Base-by-base conservation (phyloP, 2,329 filamentous ascomycete species). In the Drechslerella coelobrocha region DNA sequence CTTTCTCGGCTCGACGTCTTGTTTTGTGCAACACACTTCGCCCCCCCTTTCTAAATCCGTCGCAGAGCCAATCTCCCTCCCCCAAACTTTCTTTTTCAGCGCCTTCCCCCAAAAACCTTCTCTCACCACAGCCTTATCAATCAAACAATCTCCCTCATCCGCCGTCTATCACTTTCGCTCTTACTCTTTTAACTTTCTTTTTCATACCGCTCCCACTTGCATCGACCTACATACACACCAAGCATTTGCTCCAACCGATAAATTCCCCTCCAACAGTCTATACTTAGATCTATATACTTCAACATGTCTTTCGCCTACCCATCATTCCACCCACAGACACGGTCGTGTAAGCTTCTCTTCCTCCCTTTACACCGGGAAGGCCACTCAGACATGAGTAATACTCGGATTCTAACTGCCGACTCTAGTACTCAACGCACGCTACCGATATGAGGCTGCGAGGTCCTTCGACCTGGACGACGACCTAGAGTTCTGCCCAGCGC, bases 401-500 rank as follows among this genome's bases (percentile, higher is more conserved):
- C 37, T 57, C 29, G 61, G 45, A 21, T 24, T 29, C 73, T 87
- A 87, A 76, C 92, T 96, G 79, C 84, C 88, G n/a, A 86, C 87
- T 19, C 85, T 88, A 54, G 83, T 95, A 69, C 84, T 85, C 72
- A 86, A 88, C 73, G 97, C 96, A 82, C 89, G 93, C 75, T 86
- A 86, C 75, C 88, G 92, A 78, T 96, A 96, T 76, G 92, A 97
- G 81, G 90, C 91, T 73, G 91, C 90, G 68, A 87, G 92, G 68
- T 96, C 92, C 8, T 97, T 97, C 77, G 93, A 97, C 76, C 84
- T 97, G 73, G 93, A 97, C 77, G 93, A 97, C 78, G 93, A 97
- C 79, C 85, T 96, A 81, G 89, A 96, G 80, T 97, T 97, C 80
- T 97, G 92, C 81, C 93, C 93, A 73, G 88, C 89, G 78, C 85